Base-by-base conservation (phyloP, 2,329 filamentous ascomycete genomes). In the Diaporthe eres region DNA sequence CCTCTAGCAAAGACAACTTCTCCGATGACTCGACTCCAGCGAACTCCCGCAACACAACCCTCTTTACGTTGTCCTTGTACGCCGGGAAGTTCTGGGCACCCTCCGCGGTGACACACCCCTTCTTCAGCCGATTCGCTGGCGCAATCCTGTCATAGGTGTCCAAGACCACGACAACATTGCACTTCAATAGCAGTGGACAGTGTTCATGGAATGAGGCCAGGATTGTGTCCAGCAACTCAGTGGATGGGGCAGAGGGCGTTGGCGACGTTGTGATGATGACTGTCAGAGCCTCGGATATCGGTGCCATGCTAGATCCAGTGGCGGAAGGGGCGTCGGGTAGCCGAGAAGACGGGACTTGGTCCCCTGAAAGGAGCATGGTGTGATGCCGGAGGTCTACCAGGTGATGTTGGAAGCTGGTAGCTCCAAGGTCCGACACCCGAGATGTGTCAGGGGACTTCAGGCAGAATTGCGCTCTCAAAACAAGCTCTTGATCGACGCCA, bases 191-290 rank as follows among this genome's bases (percentile, higher is more conserved):
- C 0, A 73, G 76, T 0, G 81, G 80, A 72, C 88, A 90, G 78
- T 89, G 81, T 0, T 63, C 61, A 22, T 81, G 81, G 77, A 90
- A 89, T 0, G 88, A 89, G 3, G 81, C 77, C 2, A 90, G 70
- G 2, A 90, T 85, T 0, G 86, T 79, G 0, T 84, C 84, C n/a
- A 90, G 77, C 0, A 91, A 85, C 22, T 90, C 88, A 0, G 88
- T 88, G 0, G 87, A 87, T 0, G 89, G 89, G 0, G 87, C 86
- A 0, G 89, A 90, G 0, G 89, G 89, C 0, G 89, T 90, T 0
- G 89, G 86, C 3, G 89, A 90, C 0, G 89, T 90, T 1, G 89
- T 90, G 77, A 91, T 85, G 65, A 90, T 85, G 70, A 88, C 80
- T 0, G 86, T 88, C 49, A 88, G 58, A 34, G 80, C 55, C 10